phyloP scores from a whole-genome alignment of 495 filamentous ascomycete genomes.

The Penicillium lagena region DNA sequence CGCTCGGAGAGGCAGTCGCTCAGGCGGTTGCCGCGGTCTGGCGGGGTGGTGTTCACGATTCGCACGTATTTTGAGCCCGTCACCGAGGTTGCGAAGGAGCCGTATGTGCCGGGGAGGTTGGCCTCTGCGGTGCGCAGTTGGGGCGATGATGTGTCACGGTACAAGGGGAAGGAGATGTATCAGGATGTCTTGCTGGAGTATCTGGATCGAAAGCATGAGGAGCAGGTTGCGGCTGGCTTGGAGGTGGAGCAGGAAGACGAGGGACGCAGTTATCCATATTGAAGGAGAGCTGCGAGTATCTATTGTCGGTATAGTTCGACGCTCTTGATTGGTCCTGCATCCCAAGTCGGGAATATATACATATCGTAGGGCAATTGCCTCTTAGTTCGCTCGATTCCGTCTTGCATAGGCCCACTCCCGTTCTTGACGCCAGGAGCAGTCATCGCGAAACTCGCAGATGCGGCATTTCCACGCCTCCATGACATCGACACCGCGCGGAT shows the following conservation, averaged over 20 bases:
- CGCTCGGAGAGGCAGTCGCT: constrained; percentile 75
- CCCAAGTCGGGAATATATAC: too few species aligned
- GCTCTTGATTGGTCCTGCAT: too few species aligned
- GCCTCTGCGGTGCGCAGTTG: constrained; percentile 74
- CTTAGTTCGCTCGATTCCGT: constrained; percentile 14
- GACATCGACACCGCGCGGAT: constrained; percentile 72
- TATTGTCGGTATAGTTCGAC: too few species aligned
- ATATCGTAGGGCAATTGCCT: too few species aligned
- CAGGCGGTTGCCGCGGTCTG: constrained; percentile 62
- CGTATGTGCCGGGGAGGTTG: constrained; percentile 64
- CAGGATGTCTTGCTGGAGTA: constrained; percentile 75
- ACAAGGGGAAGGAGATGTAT: constrained; percentile 81
- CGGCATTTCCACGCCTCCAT: constrained; percentile 90
- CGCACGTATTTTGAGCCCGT: constrained; percentile 73
- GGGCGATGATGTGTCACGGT: constrained; percentile 76
- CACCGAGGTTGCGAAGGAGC: constrained; percentile 57
- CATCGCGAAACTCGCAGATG: constrained; percentile 55
- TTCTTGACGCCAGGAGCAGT: constrained; percentile 56
- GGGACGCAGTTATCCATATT: constrained; percentile 44
- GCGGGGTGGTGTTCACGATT: constrained; percentile 77
- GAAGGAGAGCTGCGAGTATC: not conserved
- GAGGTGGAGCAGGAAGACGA: constrained; percentile 56
- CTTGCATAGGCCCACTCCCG: constrained; percentile 39
- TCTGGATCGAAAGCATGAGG: constrained; percentile 70
- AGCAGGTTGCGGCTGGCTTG: constrained; percentile 64